Evolutionary conservation across 1,284 basidiomycete species (phyloP), one percentile per base, ranked within the genome.

Genomic region (Cutaneotrichosporon arboriforme): DNA sequence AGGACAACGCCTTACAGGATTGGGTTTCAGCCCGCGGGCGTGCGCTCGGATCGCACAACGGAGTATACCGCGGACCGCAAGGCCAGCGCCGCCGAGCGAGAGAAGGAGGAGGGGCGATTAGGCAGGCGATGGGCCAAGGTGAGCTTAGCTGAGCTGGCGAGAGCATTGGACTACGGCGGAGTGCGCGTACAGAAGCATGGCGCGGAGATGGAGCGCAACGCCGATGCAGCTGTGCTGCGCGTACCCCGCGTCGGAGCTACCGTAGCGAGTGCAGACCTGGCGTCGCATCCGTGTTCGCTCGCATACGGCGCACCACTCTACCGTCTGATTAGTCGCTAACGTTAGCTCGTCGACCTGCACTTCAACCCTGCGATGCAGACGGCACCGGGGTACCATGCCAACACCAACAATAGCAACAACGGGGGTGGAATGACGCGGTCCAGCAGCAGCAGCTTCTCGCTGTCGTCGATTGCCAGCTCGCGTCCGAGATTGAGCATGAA

Each of bases 11-110:
- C 84, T 2, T 90, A 90, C 68, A 82, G 84, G 44, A 82, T 86
- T 8, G 87, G 87, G 0, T 90, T 90, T 68, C 88, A 90, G 68
- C 88, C 88, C 1, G 84, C 81, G 58, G 87, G 87, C 9, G 81
- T 87, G 8, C 81, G 80, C 60, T 68, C 83, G 20, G 83, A 80
- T 8, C 81, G 85, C 21, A 91, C 89, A 2, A 87, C 87, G 52
- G 86, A 88, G 52, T 93, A 88, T 64, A 55, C 84, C n/a, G 79
- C 79, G 10, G 67, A 79, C 2, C 82, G 89, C 42, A 80, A 77
- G 45, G 61, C 68, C 4, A 79, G 78, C 44, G 80, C 79, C 10
- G 83, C 85, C 46, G 81, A 79, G n/a, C 79, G 81, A 26, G 81
- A 85, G 22, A 79, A 88, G 39, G 89, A 93, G 67, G 81, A 85